Evolutionary conservation across 1,139 yeast genomes (phyloP).

Genomic region (Suhomyces bribrorum): DNA sequence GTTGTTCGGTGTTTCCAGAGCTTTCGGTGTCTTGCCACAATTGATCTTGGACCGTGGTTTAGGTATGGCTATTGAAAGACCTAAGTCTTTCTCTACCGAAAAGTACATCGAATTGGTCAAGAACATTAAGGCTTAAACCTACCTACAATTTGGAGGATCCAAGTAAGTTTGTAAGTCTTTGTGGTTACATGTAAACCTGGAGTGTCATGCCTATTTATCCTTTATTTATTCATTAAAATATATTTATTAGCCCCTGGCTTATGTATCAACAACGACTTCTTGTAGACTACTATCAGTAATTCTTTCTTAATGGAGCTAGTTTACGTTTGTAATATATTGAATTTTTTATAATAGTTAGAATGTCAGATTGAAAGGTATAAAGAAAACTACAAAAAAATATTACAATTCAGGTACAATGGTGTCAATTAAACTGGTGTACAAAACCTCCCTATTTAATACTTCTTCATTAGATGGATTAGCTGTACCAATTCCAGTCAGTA

Average conservation of each 20-base stretch:
- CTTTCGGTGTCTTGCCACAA: constrained; percentile 96
- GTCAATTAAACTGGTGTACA: too few species aligned
- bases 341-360: too few species aligned
- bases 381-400: too few species aligned
- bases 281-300: background rate
- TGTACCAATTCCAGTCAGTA: too few species aligned
- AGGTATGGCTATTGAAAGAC: constrained; percentile 96
- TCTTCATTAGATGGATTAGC: too few species aligned
- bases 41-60: constrained; percentile 94
- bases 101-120: constrained; percentile 64
- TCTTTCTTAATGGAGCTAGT: too few species aligned
- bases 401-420: too few species aligned
- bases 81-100: constrained; percentile 88
- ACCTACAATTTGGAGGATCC: background rate
- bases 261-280: constrained; percentile 14
- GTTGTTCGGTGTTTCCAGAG: constrained; percentile 96
- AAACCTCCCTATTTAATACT: too few species aligned
- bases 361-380: too few species aligned
- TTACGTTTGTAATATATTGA: too few species aligned
- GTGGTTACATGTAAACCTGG: background rate
- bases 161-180: background rate
- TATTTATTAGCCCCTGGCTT: constrained; percentile 14
- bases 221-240: constrained; percentile 16
- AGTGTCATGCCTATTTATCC: constrained; percentile 11
- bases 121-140: constrained; percentile 36